These are phyloP conservation scores for Monilinia fructicola DNA, from an alignment of 2,329 filamentous ascomycete genomes.

Conservation along the genomic window DNA sequence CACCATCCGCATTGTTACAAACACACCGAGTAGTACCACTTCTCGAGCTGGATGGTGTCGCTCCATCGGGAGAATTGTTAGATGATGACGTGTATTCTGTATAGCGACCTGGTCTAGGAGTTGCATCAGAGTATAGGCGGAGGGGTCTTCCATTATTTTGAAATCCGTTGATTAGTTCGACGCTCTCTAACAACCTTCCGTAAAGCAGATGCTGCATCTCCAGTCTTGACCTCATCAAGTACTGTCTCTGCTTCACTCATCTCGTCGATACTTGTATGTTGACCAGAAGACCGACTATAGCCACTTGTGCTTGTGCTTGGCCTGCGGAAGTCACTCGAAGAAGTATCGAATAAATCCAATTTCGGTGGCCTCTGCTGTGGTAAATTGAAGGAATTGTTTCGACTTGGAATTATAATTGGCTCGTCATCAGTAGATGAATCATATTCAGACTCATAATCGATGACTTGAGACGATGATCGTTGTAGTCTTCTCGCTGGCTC, in stretches of 20 bases:
- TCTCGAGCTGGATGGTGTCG: conserved; percentile 46
- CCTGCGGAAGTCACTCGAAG: conserved; percentile 27
- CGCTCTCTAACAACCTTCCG: conserved; percentile 49
- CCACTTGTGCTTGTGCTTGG: conserved; percentile 33
- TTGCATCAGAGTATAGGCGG: conserved; percentile 29
- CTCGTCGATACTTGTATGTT: conserved; percentile 32
- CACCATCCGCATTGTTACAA: conserved; percentile 48
- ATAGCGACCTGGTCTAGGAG: conserved; percentile 32
- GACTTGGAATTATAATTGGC: conserved; percentile 63
- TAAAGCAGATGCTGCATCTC: conserved; percentile 61
- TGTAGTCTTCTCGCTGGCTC: conserved; percentile 29
- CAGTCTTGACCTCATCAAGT: conserved; percentile 48
- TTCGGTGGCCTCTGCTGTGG: conserved; percentile 33
- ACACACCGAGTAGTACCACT: conserved; percentile 53
- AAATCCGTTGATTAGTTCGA: conserved; percentile 33
- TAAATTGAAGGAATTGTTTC: conserved; percentile 53
- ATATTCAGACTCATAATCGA: conserved; percentile 47
- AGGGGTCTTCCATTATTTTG: conserved; percentile 32
- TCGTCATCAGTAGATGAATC: conserved; percentile 63
- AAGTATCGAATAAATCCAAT: conserved; percentile 33
- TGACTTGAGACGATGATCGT: conserved; percentile 29
- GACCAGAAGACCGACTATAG: conserved; percentile 39
- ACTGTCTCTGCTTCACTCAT: conserved; percentile 63
- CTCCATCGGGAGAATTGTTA: conserved; percentile 51
- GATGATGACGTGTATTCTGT: conserved; percentile 42